These are phyloP conservation scores for Lepidium didymum DNA, from an alignment of 345 rosid genomes.

Conservation along the genomic window DNA sequence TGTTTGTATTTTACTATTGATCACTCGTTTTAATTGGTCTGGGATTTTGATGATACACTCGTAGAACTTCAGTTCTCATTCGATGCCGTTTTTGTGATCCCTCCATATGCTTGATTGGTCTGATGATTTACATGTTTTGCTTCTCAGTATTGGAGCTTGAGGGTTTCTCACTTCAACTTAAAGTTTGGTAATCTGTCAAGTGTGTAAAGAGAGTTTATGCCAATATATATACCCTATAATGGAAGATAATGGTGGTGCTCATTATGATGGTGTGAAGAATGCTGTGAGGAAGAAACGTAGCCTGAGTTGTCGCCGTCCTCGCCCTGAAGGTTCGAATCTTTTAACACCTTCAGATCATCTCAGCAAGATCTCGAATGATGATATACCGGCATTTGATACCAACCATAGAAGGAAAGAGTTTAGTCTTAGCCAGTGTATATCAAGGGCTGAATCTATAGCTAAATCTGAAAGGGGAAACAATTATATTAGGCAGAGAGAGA, in stretches of 20 bases:
- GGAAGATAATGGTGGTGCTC: conserved; percentile 44
- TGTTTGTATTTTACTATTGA: not conserved
- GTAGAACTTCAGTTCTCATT: not conserved
- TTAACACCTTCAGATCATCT: conserved; percentile 35
- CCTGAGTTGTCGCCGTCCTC: conserved; percentile 53
- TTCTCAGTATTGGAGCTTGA: conserved; percentile 1
- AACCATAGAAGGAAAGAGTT: conserved; percentile 58
- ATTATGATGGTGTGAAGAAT: conserved; percentile 33
- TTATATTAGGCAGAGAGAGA: conserved; percentile 34
- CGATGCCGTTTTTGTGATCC: not conserved
- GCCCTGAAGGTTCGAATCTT: conserved; percentile 40
- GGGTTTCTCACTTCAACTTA: not conserved
- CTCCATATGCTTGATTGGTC: not conserved
- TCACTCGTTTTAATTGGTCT: not conserved
- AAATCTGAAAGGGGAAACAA: conserved; percentile 34
- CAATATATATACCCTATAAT: conserved; percentile 20
- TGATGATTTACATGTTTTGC: conserved; percentile 1
- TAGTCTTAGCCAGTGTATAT: conserved; percentile 56
- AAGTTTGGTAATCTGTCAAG: not conserved
- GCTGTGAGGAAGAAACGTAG: conserved; percentile 72
- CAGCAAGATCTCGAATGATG: conserved; percentile 64
- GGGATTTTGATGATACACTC: not conserved
- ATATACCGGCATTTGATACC: conserved; percentile 40
- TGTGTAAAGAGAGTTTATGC: not conserved
- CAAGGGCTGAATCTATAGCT: conserved; percentile 36